phyloP scores from a whole-genome alignment of 2,329 filamentous ascomycete species.

The Catunica adiposa region DNA sequence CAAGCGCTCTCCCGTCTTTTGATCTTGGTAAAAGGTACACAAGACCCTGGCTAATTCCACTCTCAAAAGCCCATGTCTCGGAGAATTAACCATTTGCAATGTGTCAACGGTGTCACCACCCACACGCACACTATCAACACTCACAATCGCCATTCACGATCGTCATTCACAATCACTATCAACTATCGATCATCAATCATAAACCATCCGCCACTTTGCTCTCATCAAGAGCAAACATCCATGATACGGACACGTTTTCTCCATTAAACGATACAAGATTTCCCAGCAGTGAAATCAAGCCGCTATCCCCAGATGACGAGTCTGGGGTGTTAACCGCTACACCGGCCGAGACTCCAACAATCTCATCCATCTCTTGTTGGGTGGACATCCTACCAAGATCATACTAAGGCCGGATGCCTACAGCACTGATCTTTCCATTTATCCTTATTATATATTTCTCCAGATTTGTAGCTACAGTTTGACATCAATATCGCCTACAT shows the following conservation, averaged over 20 bases:
- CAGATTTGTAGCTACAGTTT: neutral
- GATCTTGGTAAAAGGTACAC: too few species aligned
- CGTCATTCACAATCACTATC: too few species aligned
- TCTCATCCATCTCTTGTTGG: neutral
- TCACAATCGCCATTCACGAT: too few species aligned
- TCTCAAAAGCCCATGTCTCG: neutral
- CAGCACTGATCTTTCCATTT: neutral
- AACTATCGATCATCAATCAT: too few species aligned
- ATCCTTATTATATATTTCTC: neutral
- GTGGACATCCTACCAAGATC: neutral
- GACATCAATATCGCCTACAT: neutral
- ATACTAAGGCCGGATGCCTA: neutral
- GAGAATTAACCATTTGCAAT: neutral
- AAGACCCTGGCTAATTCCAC: too few species aligned
- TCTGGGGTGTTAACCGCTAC: conserved; percentile 7
- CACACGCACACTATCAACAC: too few species aligned
- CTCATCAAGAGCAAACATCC: too few species aligned
- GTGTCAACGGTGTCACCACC: neutral
- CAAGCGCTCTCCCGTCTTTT: too few species aligned
- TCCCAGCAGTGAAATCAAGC: conserved; percentile 9
- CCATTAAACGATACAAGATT: neutral
- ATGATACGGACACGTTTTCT: neutral
- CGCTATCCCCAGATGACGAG: conserved; percentile 4
- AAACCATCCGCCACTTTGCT: too few species aligned
- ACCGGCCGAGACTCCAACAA: neutral